Evolutionary conservation across 2,329 filamentous ascomycete genomes (phyloP), one percentile per base, ranked within the genome.

Genomic region (Tympanopsis confertula): DNA sequence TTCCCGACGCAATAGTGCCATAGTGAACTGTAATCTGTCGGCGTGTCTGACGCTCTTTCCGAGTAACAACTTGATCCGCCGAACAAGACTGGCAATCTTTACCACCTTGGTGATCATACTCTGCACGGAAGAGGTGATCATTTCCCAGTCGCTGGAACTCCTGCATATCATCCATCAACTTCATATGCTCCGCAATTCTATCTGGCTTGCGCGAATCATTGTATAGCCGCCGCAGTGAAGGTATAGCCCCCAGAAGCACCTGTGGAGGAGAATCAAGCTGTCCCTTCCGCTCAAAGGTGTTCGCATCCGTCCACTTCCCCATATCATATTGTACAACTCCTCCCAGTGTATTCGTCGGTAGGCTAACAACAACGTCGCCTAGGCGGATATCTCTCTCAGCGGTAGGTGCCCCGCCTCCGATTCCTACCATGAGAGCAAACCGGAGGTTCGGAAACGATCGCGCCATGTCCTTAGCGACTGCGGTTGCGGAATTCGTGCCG

Each of bases 401-500:
- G 5, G 38, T 39, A 18, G 37, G 39, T 4, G 32, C 30, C 3
- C 39, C 39, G 19, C 37, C 39, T 3, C 22, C 39, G 4, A 41
- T 39, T 2, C 36, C 39, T 2, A 41, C 39, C 39, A 41, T 35
- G 4, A 41, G 35, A 2, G 13, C 30, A 17, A 41, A 41, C 17
- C n/a, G 24, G 10, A 41, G 12, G 15, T 32, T 35, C 3, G 39
- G 37, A 10, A 41, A 41, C 7, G 36, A 26, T 3, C 37, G 37
- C 19, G 24, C 13, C 39, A 41, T 45, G n/a, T 36, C 37, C 20
- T 26, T 42, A 20, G 38, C 39, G 5, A 36, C 30, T 13, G 14
- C n/a, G 24, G 24, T n/a, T 10, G n/a, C n/a, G 24, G 24, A 28
- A 10, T 10, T 10, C 10, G n/a, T 28, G 3, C 39, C 39, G 28